Evolutionary conservation across 495 filamentous ascomycete genomes (phyloP), one percentile per base, ranked within the genome.

Genomic region (Penicillium odoratum): DNA sequence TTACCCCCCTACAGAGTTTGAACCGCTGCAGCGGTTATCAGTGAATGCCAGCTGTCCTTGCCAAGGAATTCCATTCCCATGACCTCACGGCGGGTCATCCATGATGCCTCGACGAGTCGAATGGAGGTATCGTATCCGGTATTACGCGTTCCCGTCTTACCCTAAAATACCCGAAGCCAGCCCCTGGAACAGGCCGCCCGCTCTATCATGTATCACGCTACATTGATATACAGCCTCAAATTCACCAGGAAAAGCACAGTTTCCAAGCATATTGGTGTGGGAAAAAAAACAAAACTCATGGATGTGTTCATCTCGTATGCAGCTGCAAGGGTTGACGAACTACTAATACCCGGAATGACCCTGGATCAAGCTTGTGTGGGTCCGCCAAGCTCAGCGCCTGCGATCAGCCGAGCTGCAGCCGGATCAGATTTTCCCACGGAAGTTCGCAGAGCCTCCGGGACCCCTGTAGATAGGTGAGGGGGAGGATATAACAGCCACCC

Each of bases 351-450:
- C 62, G 56, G 59, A 61, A 58, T 44, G 42, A 60, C 60, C 60
- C 61, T 57, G 52, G 51, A 61, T 59, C 48, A 57, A 69, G 67
- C 67, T 69, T 61, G 52, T 69, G 67, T 67, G 64, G 67, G 67
- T 67, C 67, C 55, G 66, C 64, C 67, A 65, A 69, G 59, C 55
- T 59, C 51, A 28, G 52, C 51, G 51, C 45, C 57, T 64, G 63
- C 57, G 65, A 65, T 56, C 62, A 62, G 57, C 59, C 67, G 51
- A 59, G 48, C 60, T 67, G 58, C 57, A 58, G 53, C 60, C 44
- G 57, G 56, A 53, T 51, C 31, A 44, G 48, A 56, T 58, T 65
- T 48, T 48, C 40, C 52, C 43, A 51, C 53, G 47, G 63, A 64
- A 55, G 54, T 51, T 40, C 11, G 52, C 58, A 65, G 61, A 67